Evolutionary conservation across 345 rosid genomes (phyloP).

Genomic region (Cardamine chenopodiifolia): DNA sequence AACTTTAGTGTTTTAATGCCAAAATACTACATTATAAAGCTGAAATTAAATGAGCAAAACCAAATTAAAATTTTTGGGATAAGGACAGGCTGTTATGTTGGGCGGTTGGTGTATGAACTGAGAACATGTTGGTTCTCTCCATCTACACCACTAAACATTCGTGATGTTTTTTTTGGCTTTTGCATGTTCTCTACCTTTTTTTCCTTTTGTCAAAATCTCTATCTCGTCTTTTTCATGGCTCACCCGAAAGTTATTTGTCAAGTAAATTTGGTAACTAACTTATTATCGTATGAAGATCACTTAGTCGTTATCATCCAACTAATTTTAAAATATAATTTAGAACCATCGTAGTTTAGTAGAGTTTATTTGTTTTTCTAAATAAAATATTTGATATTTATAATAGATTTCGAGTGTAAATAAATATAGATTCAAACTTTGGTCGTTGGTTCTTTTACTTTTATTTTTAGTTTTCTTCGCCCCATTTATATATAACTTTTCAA

Average conservation of each 20-base stretch:
- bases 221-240: neutral
- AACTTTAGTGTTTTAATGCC: neutral
- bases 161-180: conserved; percentile 20
- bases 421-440: neutral
- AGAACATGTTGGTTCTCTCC: conserved; percentile 30
- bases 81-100: conserved; percentile 28
- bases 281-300: neutral
- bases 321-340: neutral
- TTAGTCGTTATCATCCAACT: neutral
- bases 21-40: neutral
- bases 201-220: neutral
- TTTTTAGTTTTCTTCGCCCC: neutral
- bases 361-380: no score
- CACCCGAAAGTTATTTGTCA: conserved; percentile 12
- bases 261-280: neutral
- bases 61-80: neutral
- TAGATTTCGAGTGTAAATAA: neutral
- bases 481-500: no score
- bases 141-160: conserved; percentile 26
- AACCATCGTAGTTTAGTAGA: neutral
- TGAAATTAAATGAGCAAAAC: neutral
- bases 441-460: neutral
- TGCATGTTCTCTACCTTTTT: conserved; percentile 25
- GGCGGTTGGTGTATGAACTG: conserved; percentile 18
- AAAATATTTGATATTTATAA: no score